phyloP scores from a whole-genome alignment of 768 basidiomycete species.

The Leccinum boreale region DNA sequence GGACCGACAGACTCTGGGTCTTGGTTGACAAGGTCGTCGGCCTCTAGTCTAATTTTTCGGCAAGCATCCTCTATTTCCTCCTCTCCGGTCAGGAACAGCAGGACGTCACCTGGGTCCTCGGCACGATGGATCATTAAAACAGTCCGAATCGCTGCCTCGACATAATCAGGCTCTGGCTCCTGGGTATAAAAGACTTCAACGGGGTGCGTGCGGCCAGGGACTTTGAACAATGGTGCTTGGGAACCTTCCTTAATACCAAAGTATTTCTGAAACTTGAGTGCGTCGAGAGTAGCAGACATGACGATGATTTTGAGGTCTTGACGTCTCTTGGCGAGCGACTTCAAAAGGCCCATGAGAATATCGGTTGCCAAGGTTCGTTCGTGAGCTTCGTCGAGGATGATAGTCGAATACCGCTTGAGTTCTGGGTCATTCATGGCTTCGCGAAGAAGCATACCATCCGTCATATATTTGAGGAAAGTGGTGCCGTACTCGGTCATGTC shows the following conservation, averaged over 20 bases:
- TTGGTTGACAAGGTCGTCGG: slow-evolving; percentile 73
- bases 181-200: slow-evolving; percentile 95
- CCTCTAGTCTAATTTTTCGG: slow-evolving; percentile 87
- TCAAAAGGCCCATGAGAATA: slow-evolving; percentile 96
- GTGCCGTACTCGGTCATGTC: slow-evolving; percentile 77
- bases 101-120: slow-evolving; percentile 88
- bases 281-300: slow-evolving; percentile 98
- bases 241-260: slow-evolving; percentile 50
- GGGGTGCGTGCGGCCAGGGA: slow-evolving; percentile 90
- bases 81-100: slow-evolving; percentile 96
- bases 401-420: slow-evolving; percentile 88
- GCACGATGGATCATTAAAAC: slow-evolving; percentile 97
- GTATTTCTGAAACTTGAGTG: slow-evolving; percentile 95
- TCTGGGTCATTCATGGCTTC: slow-evolving; percentile 97
- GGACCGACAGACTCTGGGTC: slow-evolving; percentile 80
- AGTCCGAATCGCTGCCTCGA: slow-evolving; percentile 94
- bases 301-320: slow-evolving; percentile 93
- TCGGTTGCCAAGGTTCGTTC: slow-evolving; percentile 97
- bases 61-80: slow-evolving; percentile 98
- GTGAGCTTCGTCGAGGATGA: slow-evolving; percentile 98
- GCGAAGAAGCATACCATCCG: slow-evolving; percentile 97
- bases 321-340: slow-evolving; percentile 75
- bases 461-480: slow-evolving; percentile 99
- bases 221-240: slow-evolving; percentile 79
- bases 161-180: slow-evolving; percentile 92